These are phyloP conservation scores for Fraxinus ornus DNA, from an alignment of 305 asterid genomes.

Conservation along the genomic window DNA sequence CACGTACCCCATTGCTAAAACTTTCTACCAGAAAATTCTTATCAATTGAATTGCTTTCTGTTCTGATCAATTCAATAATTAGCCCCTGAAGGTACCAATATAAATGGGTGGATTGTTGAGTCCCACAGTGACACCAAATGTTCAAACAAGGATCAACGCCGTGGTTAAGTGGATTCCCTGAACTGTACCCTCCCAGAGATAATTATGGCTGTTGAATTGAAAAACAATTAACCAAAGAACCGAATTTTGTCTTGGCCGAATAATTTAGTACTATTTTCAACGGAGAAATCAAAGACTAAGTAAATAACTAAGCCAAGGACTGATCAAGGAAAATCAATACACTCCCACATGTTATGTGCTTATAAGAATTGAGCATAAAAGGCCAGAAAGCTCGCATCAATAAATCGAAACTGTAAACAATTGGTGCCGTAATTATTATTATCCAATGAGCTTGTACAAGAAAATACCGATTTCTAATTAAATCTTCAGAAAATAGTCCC, in stretches of 20 bases:
- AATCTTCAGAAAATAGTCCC: not conserved
- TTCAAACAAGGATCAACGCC: not conserved
- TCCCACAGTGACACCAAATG: slow-evolving; percentile 24
- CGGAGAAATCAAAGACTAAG: not conserved
- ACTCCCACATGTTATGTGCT: not conserved
- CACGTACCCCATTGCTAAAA: slow-evolving; percentile 59
- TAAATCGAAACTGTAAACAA: not conserved
- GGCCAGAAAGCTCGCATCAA: not conserved
- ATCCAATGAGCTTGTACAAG: not conserved
- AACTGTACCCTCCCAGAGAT: not conserved
- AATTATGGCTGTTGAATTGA: not conserved
- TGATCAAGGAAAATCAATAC: not conserved
- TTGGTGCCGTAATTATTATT: not conserved
- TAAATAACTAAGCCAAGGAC: not conserved
- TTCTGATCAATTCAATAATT: slow-evolving; percentile 30
- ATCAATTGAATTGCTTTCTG: slow-evolving; percentile 20
- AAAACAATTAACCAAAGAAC: not conserved
- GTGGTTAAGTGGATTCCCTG: slow-evolving; percentile 3
- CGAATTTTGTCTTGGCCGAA: not conserved
- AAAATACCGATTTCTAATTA: not conserved
- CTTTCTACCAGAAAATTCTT: slow-evolving; percentile 31
- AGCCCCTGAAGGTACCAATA: slow-evolving; percentile 20
- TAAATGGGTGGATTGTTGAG: slow-evolving; percentile 20
- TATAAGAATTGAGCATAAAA: not conserved
- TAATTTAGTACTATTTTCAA: not conserved